phyloP scores from a whole-genome alignment of 148 eudicot species.

The Polygonum aviculare region DNA sequence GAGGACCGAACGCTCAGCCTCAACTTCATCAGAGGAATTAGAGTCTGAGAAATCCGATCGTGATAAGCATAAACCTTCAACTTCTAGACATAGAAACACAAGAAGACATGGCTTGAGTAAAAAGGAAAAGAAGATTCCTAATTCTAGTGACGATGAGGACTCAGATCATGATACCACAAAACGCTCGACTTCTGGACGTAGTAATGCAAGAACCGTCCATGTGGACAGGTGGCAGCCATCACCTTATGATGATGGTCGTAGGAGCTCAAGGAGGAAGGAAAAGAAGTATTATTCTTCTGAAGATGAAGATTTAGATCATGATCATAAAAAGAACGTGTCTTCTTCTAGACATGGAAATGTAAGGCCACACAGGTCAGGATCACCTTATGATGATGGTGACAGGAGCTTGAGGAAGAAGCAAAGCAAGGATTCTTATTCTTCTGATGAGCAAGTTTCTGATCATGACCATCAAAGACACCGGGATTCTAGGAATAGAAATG shows the following conservation, averaged over 20 bases:
- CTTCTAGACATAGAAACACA: not conserved
- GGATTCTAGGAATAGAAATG: not conserved
- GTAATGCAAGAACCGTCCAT: not conserved
- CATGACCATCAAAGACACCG: not conserved
- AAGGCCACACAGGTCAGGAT: not conserved
- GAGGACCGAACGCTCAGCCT: not conserved
- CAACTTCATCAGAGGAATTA: slow-evolving; percentile 1
- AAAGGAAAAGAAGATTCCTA: slow-evolving; percentile 16
- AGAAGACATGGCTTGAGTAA: slow-evolving; percentile 2
- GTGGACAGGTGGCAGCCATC: slow-evolving; percentile 9
- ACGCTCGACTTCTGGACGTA: not conserved
- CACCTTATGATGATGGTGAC: not conserved
- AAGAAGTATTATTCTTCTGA: slow-evolving; percentile 22
- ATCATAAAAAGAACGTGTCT: not conserved
- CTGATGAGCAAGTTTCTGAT: slow-evolving; percentile 5
- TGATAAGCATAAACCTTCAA: slow-evolving; percentile 5
- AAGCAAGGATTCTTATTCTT: not conserved
- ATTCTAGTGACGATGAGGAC: slow-evolving; percentile 23
- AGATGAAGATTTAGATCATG: slow-evolving; percentile 16
- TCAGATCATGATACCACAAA: slow-evolving; percentile 13
- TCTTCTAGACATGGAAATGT: not conserved
- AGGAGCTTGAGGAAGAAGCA: not conserved
- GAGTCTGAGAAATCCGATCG: slow-evolving; percentile 8
- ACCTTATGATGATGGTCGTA: not conserved
- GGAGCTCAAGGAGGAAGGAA: slow-evolving; percentile 17